Evolutionary conservation across 306 rosid genomes (phyloP).

Genomic region (Castanea sativa): DNA sequence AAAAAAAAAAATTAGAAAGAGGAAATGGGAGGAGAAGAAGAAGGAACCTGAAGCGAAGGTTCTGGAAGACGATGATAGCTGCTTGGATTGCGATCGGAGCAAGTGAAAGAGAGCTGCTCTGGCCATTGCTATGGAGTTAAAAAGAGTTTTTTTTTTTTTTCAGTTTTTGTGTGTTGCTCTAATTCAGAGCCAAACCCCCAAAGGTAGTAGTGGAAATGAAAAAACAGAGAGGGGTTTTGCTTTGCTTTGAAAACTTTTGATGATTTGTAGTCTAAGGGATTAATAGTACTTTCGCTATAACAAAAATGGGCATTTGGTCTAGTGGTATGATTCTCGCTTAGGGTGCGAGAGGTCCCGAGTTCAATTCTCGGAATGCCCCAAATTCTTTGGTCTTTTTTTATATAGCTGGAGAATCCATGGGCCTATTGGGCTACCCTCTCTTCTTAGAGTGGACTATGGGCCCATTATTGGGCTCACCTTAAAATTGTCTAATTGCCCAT

Average conservation of each 20-base stretch:
- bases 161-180: not conserved
- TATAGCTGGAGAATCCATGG: not conserved
- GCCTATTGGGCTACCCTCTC: too few species aligned
- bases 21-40: too few species aligned
- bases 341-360: slow-evolving; percentile 65
- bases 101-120: slow-evolving; percentile 57
- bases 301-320: slow-evolving; percentile 33
- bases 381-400: rapidly evolving
- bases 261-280: too few species aligned
- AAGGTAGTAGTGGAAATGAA: not conserved
- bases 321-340: slow-evolving; percentile 58
- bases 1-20: not conserved
- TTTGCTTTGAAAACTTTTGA: too few species aligned
- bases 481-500: not conserved
- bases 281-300: too few species aligned
- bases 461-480: not conserved
- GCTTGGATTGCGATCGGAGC: slow-evolving; percentile 52
- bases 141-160: not conserved
- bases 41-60: slow-evolving; percentile 43
- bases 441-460: not conserved
- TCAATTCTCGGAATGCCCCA: slow-evolving; percentile 64
- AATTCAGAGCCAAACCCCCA: not conserved
- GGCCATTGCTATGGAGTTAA: slow-evolving; percentile 36
- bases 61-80: slow-evolving; percentile 20
- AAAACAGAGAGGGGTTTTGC: too few species aligned